Evolutionary conservation across 495 filamentous ascomycete genomes (phyloP), one percentile per base, ranked within the genome.

Genomic region (Aspergillus cavernicola): DNA sequence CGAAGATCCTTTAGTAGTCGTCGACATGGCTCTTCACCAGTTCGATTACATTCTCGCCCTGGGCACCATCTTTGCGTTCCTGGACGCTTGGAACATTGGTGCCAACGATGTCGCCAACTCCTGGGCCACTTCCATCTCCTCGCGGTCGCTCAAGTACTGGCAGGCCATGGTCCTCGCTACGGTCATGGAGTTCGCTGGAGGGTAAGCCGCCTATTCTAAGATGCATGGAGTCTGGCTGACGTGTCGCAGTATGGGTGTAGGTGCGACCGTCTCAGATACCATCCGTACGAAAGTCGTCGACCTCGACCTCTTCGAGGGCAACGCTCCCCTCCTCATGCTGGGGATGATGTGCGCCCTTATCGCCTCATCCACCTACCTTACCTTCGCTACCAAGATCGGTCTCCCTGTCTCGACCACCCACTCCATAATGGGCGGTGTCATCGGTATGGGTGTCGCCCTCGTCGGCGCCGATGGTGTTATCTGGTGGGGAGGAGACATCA

Each of bases 31-130:
- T 33, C 43, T 60, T 31, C 57, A 60, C 37, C 53, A 60, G 42
- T 60, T 40, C 52, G 57, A 60, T 29, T 60, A 56, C 38, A 49
- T 60, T 8, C 52, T 60, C 36, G 57, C 57, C 29, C 22, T 60
- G 11, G 57, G 57, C 26, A 60, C 57, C 24, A 60, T 60, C 23
- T 60, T 60, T 48, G 52, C 57, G 8, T 60, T 60, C 33, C 57
- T 60, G 0, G 57, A 60, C 32, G 57, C 57, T 0, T 60, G 57
- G 57, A 60, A 60, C 40, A 60, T 60, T 10, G 57, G 57, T 23
- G 57, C 57, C 53, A 60, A 60, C 32, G 57, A 60, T 60, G 53
- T 53, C 18, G 57, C 57, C 53, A 60, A 60, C 44, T 60, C 57
- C 5, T 60, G 49, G 49, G 57, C 57, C 2, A 60, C 57, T 2